These are phyloP conservation scores for Hanseniaspora lindneri DNA, from an alignment of 805 yeast species.

Conservation along the genomic window DNA sequence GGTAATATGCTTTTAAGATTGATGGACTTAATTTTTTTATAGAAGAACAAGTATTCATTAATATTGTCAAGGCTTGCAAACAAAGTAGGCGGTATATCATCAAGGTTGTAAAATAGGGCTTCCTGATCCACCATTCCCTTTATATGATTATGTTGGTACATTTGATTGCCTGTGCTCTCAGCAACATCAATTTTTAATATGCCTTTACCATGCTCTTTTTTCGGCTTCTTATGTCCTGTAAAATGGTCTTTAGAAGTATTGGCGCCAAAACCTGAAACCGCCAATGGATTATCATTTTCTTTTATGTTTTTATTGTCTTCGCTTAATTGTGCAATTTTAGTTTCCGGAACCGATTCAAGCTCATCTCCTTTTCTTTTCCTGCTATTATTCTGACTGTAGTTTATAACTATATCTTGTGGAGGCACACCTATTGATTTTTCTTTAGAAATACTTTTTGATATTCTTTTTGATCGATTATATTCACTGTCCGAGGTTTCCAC, in stretches of 20 bases:
- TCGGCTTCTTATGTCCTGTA: not conserved
- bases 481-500: too few species aligned
- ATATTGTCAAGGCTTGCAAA: not conserved
- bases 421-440: conserved; percentile 4
- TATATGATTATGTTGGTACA: not conserved
- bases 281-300: not conserved
- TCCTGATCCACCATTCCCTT: not conserved
- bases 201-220: too few species aligned
- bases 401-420: not conserved
- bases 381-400: too few species aligned
- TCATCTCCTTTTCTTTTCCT: too few species aligned
- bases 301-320: not conserved
- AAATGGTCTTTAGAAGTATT: not conserved
- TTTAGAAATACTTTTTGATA: conserved; percentile 3
- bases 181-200: not conserved
- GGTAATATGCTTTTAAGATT: conserved; percentile 36
- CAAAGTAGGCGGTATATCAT: not conserved
- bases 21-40: conserved; percentile 3
- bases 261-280: not conserved
- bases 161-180: not conserved
- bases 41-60: not conserved
- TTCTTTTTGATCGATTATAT: too few species aligned
- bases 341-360: too few species aligned
- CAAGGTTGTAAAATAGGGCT: conserved; percentile 4
- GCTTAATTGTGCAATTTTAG: too few species aligned